A percentile compares a stretch with the other conserved stretches of the same genome.
These are phyloP conservation scores for Gloeophyllum trabeum DNA, from an alignment of 768 basidiomycete genomes.

Conservation along the genomic window DNA sequence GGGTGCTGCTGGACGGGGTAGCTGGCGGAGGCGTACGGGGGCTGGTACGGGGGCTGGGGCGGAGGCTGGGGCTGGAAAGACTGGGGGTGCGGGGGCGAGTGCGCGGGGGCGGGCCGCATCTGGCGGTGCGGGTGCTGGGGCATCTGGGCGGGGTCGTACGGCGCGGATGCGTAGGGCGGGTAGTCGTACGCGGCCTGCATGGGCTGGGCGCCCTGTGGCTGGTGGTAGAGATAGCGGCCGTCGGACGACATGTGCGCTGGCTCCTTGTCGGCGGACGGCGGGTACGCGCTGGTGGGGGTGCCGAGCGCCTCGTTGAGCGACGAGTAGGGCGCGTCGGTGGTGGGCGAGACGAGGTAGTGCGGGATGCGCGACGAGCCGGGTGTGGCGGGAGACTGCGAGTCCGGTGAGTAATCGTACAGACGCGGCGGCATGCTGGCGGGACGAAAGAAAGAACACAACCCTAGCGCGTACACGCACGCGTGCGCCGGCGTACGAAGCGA, in stretches of 20 bases:
- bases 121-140: too few relatives aligned
- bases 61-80: slow-evolving; percentile 16
- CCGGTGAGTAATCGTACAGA: not conserved
- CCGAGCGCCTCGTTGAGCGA: slow-evolving; percentile 14
- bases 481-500: not conserved
- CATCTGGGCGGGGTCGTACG: slow-evolving; percentile 15
- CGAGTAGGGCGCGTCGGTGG: slow-evolving; percentile 10
- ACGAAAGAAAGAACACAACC: not conserved
- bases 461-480: too few relatives aligned
- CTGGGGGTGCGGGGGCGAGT: slow-evolving; percentile 14
- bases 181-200: slow-evolving; percentile 38
- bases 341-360: slow-evolving; percentile 5
- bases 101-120: slow-evolving; percentile 10
- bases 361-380: slow-evolving; percentile 4
- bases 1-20: slow-evolving; percentile 15
- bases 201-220: slow-evolving; percentile 27
- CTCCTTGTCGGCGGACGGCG: not conserved
- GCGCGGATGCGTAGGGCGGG: slow-evolving; percentile 23
- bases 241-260: slow-evolving; percentile 31
- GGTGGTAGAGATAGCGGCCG: slow-evolving; percentile 44
- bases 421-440: not conserved
- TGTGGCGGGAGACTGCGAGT: slow-evolving; percentile 7
- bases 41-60: slow-evolving; percentile 9
- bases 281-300: slow-evolving; percentile 6
- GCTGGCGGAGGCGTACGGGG: slow-evolving; percentile 7